A percentile compares a stretch with the other conserved stretches of the same genome.
phyloP scores from a whole-genome alignment of 345 rosid species.

The Aquilaria yunnanensis region DNA sequence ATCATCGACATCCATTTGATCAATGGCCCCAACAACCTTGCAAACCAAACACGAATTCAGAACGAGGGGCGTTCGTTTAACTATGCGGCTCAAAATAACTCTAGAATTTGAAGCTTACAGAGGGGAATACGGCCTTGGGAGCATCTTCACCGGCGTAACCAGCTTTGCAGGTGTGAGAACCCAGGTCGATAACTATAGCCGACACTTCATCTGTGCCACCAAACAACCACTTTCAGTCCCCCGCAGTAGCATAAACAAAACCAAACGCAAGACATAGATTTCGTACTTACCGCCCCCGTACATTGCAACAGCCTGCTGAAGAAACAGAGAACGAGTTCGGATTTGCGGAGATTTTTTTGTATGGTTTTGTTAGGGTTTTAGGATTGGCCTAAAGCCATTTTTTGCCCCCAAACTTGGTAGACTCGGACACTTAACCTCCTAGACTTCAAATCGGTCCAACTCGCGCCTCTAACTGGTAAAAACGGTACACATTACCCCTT shows the following conservation, averaged over 20 bases:
- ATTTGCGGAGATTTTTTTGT: constrained; percentile 9
- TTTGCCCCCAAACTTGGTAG: too few relatives aligned
- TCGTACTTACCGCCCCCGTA: constrained; percentile 85
- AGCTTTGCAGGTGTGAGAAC: constrained; percentile 98
- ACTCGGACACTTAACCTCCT: too few relatives aligned
- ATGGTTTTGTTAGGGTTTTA: too few relatives aligned
- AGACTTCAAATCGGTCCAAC: too few relatives aligned
- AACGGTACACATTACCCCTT: too few relatives aligned
- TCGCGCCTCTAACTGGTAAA: too few relatives aligned
- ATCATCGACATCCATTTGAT: constrained; percentile 91
- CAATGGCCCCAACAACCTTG: constrained; percentile 89
- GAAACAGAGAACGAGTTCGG: neutral
- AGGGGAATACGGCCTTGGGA: constrained; percentile 98
- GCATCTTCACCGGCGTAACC: constrained; percentile 99
- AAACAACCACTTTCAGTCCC: constrained; percentile 6
- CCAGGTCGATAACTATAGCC: constrained; percentile 96
- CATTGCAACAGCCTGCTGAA: constrained; percentile 38
- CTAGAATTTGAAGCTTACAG: constrained; percentile 40
- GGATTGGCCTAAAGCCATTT: too few relatives aligned
- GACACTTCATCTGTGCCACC: constrained; percentile 81
- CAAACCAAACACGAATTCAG: constrained; percentile 11
- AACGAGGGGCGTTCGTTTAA: neutral
- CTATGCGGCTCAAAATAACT: neutral
- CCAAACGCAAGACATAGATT: neutral
- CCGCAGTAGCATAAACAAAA: constrained; percentile 3